A percentile compares a stretch with the other conserved stretches of the same genome.
phyloP scores from a whole-genome alignment of 2,329 filamentous ascomycete species.

The Neonectria faginata region DNA sequence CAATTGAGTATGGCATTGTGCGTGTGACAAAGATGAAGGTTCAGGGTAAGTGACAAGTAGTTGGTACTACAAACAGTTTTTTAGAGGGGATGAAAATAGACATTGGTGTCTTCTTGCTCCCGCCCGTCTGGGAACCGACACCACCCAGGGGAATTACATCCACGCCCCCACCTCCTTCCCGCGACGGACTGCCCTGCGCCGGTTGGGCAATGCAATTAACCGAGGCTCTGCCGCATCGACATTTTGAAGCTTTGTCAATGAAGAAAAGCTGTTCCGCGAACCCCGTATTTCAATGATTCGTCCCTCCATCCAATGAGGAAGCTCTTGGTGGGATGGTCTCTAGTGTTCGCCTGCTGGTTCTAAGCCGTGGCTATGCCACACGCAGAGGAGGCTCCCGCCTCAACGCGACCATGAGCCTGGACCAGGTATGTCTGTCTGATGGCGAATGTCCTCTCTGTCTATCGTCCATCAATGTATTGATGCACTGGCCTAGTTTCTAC shows the following conservation, averaged over 20 bases:
- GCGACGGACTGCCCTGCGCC: background rate
- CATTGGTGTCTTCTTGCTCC: background rate
- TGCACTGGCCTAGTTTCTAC: conserved; percentile 63
- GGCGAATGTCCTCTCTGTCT: conserved; percentile 1
- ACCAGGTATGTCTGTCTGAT: conserved; percentile 60
- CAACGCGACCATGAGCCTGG: conserved; percentile 62
- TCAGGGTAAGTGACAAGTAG: background rate
- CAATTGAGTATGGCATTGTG: conserved; percentile 29
- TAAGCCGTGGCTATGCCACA: conserved; percentile 52
- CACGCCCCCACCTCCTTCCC: conserved; percentile 9
- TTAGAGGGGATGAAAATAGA: conserved; percentile 2
- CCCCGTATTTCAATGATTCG: conserved; percentile 22
- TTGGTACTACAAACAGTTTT: background rate
- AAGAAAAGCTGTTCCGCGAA: conserved; percentile 15
- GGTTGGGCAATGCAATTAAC: conserved; percentile 7
- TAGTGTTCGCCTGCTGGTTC: conserved; percentile 43
- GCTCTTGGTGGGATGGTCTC: conserved; percentile 44
- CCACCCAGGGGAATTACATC: conserved; percentile 1
- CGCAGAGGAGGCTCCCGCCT: conserved; percentile 45
- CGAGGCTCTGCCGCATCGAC: conserved; percentile 28
- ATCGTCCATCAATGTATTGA: conserved; percentile 20
- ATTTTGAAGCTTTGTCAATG: conserved; percentile 37
- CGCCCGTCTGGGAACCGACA: background rate
- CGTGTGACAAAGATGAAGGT: background rate
- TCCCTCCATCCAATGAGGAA: conserved; percentile 34